Evolutionary conservation across 2,329 filamentous ascomycete genomes (phyloP).

Genomic region (Talaromyces sp.): DNA sequence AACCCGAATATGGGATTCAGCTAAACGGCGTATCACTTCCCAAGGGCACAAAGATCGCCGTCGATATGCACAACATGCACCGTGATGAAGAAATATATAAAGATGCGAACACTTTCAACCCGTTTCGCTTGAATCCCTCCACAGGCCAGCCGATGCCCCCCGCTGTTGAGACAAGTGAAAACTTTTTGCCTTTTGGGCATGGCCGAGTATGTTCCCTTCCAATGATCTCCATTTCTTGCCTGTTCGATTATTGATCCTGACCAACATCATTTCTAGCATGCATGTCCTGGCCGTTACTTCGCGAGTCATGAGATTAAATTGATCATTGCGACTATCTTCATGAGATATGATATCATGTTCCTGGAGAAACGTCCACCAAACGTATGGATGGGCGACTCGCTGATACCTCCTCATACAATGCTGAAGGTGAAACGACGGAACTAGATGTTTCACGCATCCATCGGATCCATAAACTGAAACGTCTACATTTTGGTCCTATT

Average conservation of each 20-base stretch:
- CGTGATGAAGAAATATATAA: conserved; percentile 8
- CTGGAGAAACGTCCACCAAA: background rate
- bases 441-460: background rate
- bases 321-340: background rate
- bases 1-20: background rate
- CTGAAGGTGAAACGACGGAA: background rate
- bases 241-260: background rate
- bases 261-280: background rate
- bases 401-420: conserved; percentile 7
- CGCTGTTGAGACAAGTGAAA: conserved; percentile 3
- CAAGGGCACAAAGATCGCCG: conserved; percentile 5
- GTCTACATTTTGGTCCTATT: too few species aligned
- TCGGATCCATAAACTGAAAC: too few species aligned
- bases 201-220: background rate
- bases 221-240: background rate
- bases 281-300: background rate
- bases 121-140: background rate
- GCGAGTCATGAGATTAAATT: conserved; percentile 5
- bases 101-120: conserved; percentile 1
- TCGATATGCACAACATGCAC: conserved; percentile 4
- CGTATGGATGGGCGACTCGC: conserved; percentile 3
- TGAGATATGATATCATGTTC: background rate
- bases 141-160: background rate
- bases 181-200: conserved; percentile 1
- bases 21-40: conserved; percentile 1